These are phyloP conservation scores for Myxozyma nipponensis DNA, from an alignment of 805 yeast species.

Conservation along the genomic window DNA sequence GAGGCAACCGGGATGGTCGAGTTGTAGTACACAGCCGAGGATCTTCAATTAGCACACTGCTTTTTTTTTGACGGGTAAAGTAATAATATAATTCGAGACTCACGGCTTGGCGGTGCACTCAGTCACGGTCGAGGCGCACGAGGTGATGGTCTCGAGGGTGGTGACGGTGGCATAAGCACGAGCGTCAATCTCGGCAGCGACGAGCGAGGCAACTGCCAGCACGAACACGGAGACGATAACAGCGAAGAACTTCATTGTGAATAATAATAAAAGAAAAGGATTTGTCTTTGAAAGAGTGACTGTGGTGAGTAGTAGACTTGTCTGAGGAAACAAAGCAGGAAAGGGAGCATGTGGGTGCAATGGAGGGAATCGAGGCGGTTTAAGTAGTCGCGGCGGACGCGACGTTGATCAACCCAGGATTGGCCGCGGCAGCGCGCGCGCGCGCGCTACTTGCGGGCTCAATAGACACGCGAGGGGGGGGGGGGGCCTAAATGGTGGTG, in stretches of 20 bases:
- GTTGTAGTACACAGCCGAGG: conserved; percentile 12
- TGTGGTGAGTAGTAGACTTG: too few species aligned
- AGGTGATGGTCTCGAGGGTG: conserved; percentile 47
- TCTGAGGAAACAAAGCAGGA: too few species aligned
- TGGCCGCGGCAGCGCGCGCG: too few species aligned
- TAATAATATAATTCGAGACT: conserved; percentile 2
- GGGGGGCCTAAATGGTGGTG: too few species aligned
- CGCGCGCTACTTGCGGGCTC: too few species aligned
- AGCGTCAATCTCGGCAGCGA: conserved; percentile 23
- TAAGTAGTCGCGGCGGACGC: too few species aligned
- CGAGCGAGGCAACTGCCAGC: conserved; percentile 20
- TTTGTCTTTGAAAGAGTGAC: conserved; percentile 22
- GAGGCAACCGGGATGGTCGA: conserved; percentile 14
- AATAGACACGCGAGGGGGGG: too few species aligned
- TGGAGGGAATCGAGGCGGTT: too few species aligned
- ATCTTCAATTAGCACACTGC: too few species aligned
- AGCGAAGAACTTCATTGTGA: conserved; percentile 29
- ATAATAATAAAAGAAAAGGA: neutral
- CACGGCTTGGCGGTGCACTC: conserved; percentile 37
- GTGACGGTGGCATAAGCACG: conserved; percentile 34
- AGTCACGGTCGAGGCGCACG: conserved; percentile 46
- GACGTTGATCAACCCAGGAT: too few species aligned
- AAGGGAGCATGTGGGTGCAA: too few species aligned
- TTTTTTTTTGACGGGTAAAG: too few species aligned
- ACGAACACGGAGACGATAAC: conserved; percentile 18